Percentiles rank a stretch among this genome's conserved stretches.
These are phyloP conservation scores for Pistacia vera DNA, from an alignment of 345 rosid species.

Conservation along the genomic window DNA sequence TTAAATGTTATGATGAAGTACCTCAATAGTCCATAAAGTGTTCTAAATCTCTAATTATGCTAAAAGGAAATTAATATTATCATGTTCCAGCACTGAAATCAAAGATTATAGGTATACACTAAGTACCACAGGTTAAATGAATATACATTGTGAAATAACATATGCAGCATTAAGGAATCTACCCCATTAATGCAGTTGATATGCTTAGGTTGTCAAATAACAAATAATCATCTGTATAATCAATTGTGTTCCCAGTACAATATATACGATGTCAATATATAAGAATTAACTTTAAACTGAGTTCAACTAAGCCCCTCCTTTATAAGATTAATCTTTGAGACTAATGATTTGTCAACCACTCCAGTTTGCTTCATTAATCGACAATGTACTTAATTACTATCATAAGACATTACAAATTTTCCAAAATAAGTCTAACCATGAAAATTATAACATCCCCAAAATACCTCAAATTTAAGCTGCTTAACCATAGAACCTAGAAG, in stretches of 20 bases:
- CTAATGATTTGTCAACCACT: background rate
- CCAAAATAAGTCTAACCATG: background rate
- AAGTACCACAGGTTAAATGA: background rate
- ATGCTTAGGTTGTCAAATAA: background rate
- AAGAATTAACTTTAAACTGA: background rate
- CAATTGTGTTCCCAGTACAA: background rate
- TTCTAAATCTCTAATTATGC: background rate
- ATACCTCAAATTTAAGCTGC: constrained; percentile 61
- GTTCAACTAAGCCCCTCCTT: no score
- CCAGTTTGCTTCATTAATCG: background rate
- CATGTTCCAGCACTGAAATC: no score
- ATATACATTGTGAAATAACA: background rate
- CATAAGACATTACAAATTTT: background rate
- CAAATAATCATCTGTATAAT: no score
- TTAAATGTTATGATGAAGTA: background rate
- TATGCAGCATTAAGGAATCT: background rate
- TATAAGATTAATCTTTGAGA: background rate
- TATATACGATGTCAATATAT: background rate
- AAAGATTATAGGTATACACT: background rate
- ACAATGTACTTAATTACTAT: background rate
- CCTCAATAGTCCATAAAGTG: background rate
- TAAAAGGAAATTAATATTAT: no score
- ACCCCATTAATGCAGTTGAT: background rate
- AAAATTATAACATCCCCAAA: background rate
- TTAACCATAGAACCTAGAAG: constrained; percentile 49